Percentiles rank a stretch among this genome's conserved stretches.
Evolutionary conservation across 140 eudicot genomes (phyloP).

Genomic region (Bidens hawaiensis): DNA sequence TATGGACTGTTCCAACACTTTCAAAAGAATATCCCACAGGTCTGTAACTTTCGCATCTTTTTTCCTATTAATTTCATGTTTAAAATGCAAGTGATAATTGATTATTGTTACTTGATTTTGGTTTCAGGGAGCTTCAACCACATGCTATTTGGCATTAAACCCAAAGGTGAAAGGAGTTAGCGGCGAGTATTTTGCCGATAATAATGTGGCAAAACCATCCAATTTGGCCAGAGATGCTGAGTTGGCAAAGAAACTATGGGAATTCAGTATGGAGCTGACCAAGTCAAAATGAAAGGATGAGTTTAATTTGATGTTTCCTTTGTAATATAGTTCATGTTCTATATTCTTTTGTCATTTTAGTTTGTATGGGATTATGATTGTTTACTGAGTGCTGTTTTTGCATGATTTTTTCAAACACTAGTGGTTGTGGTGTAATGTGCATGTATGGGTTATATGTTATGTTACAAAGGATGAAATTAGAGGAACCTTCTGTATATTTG

Average conservation of each 20-base stretch:
- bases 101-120: not conserved
- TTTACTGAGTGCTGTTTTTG: slow-evolving; percentile 5
- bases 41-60: slow-evolving; percentile 4
- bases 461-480: too few relatives aligned
- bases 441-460: too few relatives aligned
- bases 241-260: slow-evolving; percentile 46
- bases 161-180: slow-evolving; percentile 41
- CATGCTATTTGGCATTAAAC: slow-evolving; percentile 40
- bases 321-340: slow-evolving; percentile 17
- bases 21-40: slow-evolving; percentile 43
- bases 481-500: too few relatives aligned
- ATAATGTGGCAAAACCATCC: slow-evolving; percentile 32
- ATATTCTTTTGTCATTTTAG: not conserved
- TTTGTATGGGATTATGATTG: slow-evolving; percentile 13
- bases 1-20: slow-evolving; percentile 15
- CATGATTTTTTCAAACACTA: too few relatives aligned
- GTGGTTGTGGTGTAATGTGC: too few relatives aligned
- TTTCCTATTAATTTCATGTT: not conserved
- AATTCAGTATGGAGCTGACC: slow-evolving; percentile 26
- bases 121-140: slow-evolving; percentile 38
- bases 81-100: not conserved
- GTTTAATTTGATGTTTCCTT: not conserved
- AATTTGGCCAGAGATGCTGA: slow-evolving; percentile 23
- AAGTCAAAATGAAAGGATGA: slow-evolving; percentile 17
- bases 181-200: slow-evolving; percentile 37